phyloP scores from a whole-genome alignment of 305 asterid genomes.

The Coffea humblotiana region DNA sequence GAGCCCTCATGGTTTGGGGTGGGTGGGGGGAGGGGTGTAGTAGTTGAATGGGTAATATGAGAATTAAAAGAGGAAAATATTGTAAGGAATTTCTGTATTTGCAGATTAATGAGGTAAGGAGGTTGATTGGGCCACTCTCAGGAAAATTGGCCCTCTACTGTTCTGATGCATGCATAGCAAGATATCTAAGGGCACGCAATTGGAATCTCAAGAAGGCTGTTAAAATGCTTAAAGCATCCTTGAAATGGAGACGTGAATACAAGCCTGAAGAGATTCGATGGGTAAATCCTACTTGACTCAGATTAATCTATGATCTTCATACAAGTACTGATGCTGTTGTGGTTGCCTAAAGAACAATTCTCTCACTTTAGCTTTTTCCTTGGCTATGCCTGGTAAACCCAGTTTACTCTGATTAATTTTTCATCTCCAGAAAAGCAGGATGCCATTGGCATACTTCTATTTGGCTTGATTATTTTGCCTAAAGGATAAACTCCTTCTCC shows the following conservation, averaged over 20 bases:
- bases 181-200: slow-evolving; percentile 78
- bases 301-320: slow-evolving; percentile 6
- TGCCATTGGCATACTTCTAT: too few relatives aligned
- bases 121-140: slow-evolving; percentile 63
- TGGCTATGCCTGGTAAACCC: background rate
- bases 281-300: slow-evolving; percentile 42
- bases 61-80: background rate
- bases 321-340: background rate
- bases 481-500: background rate
- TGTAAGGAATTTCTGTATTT: background rate
- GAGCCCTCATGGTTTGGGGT: background rate
- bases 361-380: background rate
- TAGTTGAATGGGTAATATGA: background rate
- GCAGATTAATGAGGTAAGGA: slow-evolving; percentile 80
- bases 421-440: too few relatives aligned
- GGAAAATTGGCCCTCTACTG: slow-evolving; percentile 60
- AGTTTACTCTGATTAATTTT: too few relatives aligned
- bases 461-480: too few relatives aligned
- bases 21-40: too few relatives aligned
- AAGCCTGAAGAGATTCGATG: slow-evolving; percentile 83
- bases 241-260: slow-evolving; percentile 76
- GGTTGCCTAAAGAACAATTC: background rate
- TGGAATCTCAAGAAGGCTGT: slow-evolving; percentile 88
- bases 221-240: slow-evolving; percentile 79
- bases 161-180: slow-evolving; percentile 62